Percentiles rank a stretch among this genome's conserved stretches.
Evolutionary conservation across 2,329 filamentous ascomycete species (phyloP).

Genomic region (Fonsecaea monophora): DNA sequence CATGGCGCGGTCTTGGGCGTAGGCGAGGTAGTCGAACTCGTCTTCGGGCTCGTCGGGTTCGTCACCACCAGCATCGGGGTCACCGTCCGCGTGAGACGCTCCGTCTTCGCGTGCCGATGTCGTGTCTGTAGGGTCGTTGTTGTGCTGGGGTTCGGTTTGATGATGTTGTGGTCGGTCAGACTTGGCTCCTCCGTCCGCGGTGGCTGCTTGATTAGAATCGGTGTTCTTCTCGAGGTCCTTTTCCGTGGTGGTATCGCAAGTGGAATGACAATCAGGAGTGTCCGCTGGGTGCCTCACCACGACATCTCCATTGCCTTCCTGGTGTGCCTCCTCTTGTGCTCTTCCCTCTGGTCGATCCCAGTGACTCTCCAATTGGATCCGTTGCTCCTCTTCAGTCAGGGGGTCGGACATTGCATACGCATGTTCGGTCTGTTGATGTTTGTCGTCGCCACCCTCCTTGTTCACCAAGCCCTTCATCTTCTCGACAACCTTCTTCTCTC

Average conservation of each 20-base stretch:
- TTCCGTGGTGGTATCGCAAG: neutral
- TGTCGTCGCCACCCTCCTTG: conserved; percentile 24
- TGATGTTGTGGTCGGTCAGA: neutral
- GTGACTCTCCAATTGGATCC: conserved; percentile 26
- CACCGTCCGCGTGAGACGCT: neutral
- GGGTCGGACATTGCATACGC: conserved; percentile 36
- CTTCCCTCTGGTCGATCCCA: conserved; percentile 37
- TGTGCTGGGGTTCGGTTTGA: neutral
- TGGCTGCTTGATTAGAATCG: too few species aligned
- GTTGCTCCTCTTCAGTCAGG: conserved; percentile 36
- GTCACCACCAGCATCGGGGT: neutral
- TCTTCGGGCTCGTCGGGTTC: conserved; percentile 64
- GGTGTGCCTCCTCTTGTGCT: conserved; percentile 34
- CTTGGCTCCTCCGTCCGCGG: neutral
- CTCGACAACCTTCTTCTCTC: conserved; percentile 32
- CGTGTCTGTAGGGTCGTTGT: neutral
- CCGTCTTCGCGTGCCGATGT: neutral
- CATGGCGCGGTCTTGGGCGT: conserved; percentile 86
- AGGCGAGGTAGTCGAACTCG: conserved; percentile 91
- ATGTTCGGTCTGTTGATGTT: neutral
- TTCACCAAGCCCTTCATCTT: conserved; percentile 41
- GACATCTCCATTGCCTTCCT: conserved; percentile 29
- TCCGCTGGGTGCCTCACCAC: neutral
- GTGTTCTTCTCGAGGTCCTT: neutral
- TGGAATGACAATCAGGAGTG: neutral